Evolutionary conservation across 108 stramenopile genomes (phyloP), one percentile per base, ranked within the genome.

Genomic region (Pseudonitzschia multiseries): DNA sequence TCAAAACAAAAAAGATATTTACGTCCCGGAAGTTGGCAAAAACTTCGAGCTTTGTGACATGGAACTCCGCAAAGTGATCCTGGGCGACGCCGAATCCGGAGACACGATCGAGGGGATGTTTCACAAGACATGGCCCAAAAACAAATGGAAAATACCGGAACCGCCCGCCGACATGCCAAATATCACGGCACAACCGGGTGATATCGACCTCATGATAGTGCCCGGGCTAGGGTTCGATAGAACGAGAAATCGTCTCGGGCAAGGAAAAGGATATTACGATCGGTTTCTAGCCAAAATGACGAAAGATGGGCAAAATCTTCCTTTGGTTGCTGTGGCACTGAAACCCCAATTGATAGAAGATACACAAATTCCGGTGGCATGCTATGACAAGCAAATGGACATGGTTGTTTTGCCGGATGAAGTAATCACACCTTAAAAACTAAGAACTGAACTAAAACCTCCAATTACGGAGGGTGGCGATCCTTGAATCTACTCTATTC

Each of bases 251-350:
- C 78, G 95, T 32, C 54, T 96, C 18, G 95, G 95, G 8, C 95
- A 96, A 70, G 95, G 95, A 3, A 96, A 93, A 72, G 95, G 95
- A 57, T 96, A 96, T 73, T 96, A 96, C 68, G 95, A 96, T 87
- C 75, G 95, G 43, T 95, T 93, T 72, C 86, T 95, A 61, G 77
- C 79, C n/a, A 78, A 80, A 29, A 93, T 93, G 89, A 63, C 48
- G 3, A 31, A 57, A 46, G 73, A 71, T 12, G 65, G 50, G 4
- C 66, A 61, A 17, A 14, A 31, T 28, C 80, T 90, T 10, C 65
- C 79, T 24, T 75, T 96, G 53, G 83, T 96, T 5, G 94, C 87
- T 10, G 90, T 96, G 15, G 87, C 91, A 26, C 66, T 96, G 27
- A 67, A 76, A 51, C 84, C 88, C 18, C 86, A 87, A 50, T 79